A percentile compares a stretch with the other conserved stretches of the same genome.
Conservation (phyloP, 2,329 filamentous ascomycete species). For the Cladosporium sp. region DNA sequence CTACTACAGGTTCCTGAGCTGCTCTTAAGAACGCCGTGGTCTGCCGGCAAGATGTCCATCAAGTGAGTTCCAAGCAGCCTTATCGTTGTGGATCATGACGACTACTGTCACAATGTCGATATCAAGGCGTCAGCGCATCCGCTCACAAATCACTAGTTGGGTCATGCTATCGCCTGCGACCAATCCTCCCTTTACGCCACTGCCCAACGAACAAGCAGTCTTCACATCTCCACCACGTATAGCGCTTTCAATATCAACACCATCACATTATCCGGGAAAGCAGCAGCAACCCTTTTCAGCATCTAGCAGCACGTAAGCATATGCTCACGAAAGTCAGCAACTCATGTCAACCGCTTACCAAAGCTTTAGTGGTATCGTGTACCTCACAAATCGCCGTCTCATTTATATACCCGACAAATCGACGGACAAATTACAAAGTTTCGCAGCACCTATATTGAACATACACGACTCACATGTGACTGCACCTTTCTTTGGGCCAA, state of each 20-base stretch:
- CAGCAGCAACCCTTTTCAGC: constrained; percentile 40
- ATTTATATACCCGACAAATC: constrained; percentile 77
- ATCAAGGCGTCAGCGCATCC: constrained; percentile 11
- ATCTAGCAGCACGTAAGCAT: constrained; percentile 15
- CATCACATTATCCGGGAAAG: constrained; percentile 59
- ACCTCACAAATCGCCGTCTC: constrained; percentile 53
- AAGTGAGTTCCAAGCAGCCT: constrained; percentile 16
- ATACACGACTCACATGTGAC: constrained; percentile 80
- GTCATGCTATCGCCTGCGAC: constrained; percentile 77
- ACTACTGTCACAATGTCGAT: not conserved
- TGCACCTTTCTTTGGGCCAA: constrained; percentile 88
- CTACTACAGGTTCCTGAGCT: not conserved
- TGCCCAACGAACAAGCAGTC: constrained; percentile 77
- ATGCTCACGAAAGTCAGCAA: not conserved
- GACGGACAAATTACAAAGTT: constrained; percentile 71
- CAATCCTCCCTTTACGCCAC: constrained; percentile 63
- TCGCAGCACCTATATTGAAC: constrained; percentile 82
- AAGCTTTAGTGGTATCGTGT: constrained; percentile 20
- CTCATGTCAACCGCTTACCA: not conserved
- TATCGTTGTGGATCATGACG: constrained; percentile 4
- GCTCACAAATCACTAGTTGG: constrained; percentile 56
- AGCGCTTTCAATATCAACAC: constrained; percentile 58
- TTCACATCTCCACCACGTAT: constrained; percentile 78
- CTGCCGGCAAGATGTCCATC: constrained; percentile 20
- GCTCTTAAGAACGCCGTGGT: not conserved